A percentile compares a stretch with the other conserved stretches of the same genome.
Conservation (phyloP, 495 filamentous ascomycete genomes). For the Hypoxylon perforatum region DNA sequence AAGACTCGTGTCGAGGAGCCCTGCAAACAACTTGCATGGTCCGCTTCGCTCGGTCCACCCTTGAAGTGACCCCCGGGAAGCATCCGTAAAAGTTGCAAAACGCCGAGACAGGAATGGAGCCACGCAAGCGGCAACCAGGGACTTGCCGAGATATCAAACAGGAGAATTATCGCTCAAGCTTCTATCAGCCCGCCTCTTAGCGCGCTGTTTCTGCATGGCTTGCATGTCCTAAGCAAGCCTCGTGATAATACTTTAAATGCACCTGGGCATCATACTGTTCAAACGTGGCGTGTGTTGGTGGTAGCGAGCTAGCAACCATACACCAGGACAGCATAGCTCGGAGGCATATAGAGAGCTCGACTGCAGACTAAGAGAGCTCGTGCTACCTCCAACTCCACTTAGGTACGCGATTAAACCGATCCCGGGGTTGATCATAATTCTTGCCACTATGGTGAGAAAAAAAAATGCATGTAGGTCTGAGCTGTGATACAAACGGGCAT, state of each 20-base stretch:
- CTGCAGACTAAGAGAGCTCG: background rate
- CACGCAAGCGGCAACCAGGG: slow-evolving; percentile 19
- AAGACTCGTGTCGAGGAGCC: slow-evolving; percentile 15
- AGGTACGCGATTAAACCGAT: slow-evolving; percentile 27
- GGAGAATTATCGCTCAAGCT: background rate
- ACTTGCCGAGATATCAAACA: slow-evolving; percentile 20
- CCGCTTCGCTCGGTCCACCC: slow-evolving; percentile 22
- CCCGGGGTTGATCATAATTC: slow-evolving; percentile 31
- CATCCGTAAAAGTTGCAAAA: slow-evolving; percentile 13
- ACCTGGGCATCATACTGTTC: too few species aligned
- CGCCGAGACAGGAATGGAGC: slow-evolving; percentile 25
- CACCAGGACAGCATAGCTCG: background rate
- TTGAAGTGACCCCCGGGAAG: slow-evolving; percentile 17
- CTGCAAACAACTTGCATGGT: slow-evolving; percentile 22
- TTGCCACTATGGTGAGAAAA: slow-evolving; percentile 18
- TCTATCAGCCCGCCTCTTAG: background rate
- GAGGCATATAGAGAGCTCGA: slow-evolving; percentile 1
- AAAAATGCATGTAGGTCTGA: slow-evolving; percentile 6
- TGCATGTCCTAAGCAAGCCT: too few species aligned
- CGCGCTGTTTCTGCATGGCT: too few species aligned
- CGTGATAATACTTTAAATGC: too few species aligned
- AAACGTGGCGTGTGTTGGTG: background rate
- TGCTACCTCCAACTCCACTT: background rate
- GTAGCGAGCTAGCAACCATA: too few species aligned
- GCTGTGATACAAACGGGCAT: slow-evolving; percentile 7